Conservation (phyloP, 2,329 filamentous ascomycete species). For the Aspergillus sclerotialis region DNA sequence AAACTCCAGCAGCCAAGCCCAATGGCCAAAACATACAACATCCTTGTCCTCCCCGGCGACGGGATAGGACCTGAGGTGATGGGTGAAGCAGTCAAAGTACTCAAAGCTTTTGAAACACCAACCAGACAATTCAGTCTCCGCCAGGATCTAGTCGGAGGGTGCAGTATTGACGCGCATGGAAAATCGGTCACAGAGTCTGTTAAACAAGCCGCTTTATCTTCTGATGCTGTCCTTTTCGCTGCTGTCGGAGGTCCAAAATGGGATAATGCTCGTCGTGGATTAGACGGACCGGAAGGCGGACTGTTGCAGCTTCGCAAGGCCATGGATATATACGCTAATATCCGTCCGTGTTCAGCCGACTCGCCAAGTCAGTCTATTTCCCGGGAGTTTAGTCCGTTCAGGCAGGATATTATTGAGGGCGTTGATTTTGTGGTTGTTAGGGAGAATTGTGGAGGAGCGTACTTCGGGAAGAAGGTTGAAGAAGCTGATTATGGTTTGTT, state of each 20-base stretch:
- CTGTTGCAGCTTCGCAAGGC: constrained; percentile 79
- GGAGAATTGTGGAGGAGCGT: constrained; percentile 38
- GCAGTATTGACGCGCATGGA: constrained; percentile 73
- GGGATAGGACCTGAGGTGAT: constrained; percentile 72
- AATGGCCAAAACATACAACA: constrained; percentile 49
- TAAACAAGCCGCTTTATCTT: constrained; percentile 67
- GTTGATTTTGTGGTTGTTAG: constrained; percentile 65
- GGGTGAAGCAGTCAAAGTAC: constrained; percentile 49
- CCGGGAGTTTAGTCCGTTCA: constrained; percentile 73
- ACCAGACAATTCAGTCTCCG: constrained; percentile 73
- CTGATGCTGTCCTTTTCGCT: constrained; percentile 80
- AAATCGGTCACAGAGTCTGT: constrained; percentile 69
- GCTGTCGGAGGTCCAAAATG: constrained; percentile 90
- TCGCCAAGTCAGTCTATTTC: constrained; percentile 65
- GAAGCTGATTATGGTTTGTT: constrained; percentile 32
- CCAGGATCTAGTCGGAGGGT: constrained; percentile 77
- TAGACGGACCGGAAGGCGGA: constrained; percentile 80
- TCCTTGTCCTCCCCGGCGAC: constrained; percentile 70
- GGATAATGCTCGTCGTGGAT: constrained; percentile 58
- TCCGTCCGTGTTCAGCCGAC: constrained; percentile 70
- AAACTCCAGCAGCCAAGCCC: too few relatives aligned
- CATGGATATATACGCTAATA: constrained; percentile 82
- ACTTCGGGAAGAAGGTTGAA: constrained; percentile 35
- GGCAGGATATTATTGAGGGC: constrained; percentile 70
- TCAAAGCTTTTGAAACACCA: constrained; percentile 63